Base-by-base conservation (phyloP, 2,329 filamentous ascomycete species). In the Westerdykella aurantiaca region DNA sequence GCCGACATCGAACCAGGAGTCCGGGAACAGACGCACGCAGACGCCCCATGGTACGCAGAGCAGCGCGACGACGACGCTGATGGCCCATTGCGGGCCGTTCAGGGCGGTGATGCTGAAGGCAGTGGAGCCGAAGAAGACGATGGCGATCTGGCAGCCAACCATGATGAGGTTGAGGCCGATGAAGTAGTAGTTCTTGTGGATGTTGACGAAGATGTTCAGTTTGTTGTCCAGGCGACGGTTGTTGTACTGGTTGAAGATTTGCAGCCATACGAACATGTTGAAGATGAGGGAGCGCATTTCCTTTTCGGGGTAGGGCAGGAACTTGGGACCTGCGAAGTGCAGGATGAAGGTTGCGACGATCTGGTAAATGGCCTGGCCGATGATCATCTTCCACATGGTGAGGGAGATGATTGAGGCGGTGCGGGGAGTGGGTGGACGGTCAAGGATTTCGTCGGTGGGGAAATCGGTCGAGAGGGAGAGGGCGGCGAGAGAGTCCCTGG, bases 391-490 rank as follows among this genome's bases (percentile, higher is more conserved):
- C 76, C 78, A 81, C 79, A 82, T 82, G 41, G 64, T 54, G 35
- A 54, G 34, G 35, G 43, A 47, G 38, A 97, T 90, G 41, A 97
- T 82, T 5, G 85, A 74, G 69, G 96, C 91, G 57, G 94, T 88
- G 46, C 91, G 83, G 74, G 90, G 91, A 51, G 91, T 78, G 22
- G 91, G 91, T 52, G 82, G 80, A 44, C 91, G 83, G 69, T 82
- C 86, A 89, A 97, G 96, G 60, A 96, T 88, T 69, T 95, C 90
- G 65, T 95, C 82, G 64, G 96, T 91, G 16, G 90, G 83, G 12
- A 91, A 90, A 72, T 97, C 96, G 78, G 96, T 96, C 6, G 88
- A 95, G 44, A 97, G 76, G 5, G 91, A 91, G 7, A 91, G 96
- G 33, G 91, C 91, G 21, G 91, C 91, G 43, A 97, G 81, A 68